Base-by-base conservation (phyloP, 768 basidiomycete species). In the Myochromella boudieri region DNA sequence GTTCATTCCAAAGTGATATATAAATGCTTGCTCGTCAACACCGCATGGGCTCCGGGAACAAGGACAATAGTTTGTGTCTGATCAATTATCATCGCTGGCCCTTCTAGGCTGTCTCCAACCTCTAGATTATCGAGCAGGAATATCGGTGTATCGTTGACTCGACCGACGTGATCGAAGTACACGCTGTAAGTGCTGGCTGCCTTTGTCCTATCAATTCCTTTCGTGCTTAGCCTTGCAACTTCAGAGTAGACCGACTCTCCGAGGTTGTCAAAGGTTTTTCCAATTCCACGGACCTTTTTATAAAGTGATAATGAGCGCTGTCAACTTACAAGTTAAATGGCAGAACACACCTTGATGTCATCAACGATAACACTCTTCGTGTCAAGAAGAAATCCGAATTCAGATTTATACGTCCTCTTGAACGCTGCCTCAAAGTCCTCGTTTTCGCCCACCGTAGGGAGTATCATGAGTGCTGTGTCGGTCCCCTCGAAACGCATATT, bases 401-500 rank as follows among this genome's bases (percentile, higher is more conserved):
- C 91, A 18, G 82, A 65, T 68, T 82, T 90, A 70, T 97, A 94
- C 33, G 79, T 76, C 41, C 81, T 69, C 61, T 80, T 82, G 73
- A 97, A 98, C 8, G 85, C 89, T 2, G 73, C 75, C 55, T 84
- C 84, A 60, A 87, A 94, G 63, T 93, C 86, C 51, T 85, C 82
- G 11, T 71, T 56, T 18, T 76, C 82, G 54, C 84, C 76, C 0
- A 74, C 78, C 17, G 74, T 70, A 0, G 86, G 81, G 10, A 91
- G 69, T 9, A 93, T 80, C 91, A 97, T 95, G 54, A 97, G 64
- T 12, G 93, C 80, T 0, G 95, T 98, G 66, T 95, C 93, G 0
- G 91, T 94, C 3, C 93, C 93, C 39, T 94, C 88, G 55, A 94
- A 95, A 17, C 92, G 82, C 91, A 93, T 93, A 59, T 93, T 93